Percentiles rank a stretch among this genome's conserved stretches.
Evolutionary conservation across 441 rosid species (phyloP).

Genomic region (Francoa sonchifolia): DNA sequence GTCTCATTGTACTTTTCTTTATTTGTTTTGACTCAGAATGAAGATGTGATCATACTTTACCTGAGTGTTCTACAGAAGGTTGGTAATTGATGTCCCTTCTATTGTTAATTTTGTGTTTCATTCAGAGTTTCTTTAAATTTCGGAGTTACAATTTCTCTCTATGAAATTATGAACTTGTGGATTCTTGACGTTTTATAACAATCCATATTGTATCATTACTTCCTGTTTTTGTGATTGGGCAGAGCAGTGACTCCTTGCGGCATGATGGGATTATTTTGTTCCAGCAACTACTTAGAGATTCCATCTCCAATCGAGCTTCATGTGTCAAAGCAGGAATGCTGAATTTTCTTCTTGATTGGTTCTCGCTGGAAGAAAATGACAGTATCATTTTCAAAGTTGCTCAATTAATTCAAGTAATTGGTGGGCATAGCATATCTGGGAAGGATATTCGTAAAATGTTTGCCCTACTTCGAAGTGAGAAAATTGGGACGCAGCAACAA

Average conservation of each 20-base stretch:
- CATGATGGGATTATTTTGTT: slow-evolving; percentile 77
- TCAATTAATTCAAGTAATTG: slow-evolving; percentile 83
- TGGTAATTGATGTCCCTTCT: slow-evolving; percentile 26
- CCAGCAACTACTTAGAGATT: slow-evolving; percentile 85
- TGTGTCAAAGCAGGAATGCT: slow-evolving; percentile 97
- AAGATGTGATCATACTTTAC: slow-evolving; percentile 91
- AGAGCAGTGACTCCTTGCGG: slow-evolving; percentile 98
- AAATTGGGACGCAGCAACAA: slow-evolving; percentile 71
- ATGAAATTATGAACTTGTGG: background rate
- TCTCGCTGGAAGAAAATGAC: slow-evolving; percentile 72
- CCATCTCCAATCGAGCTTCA: slow-evolving; percentile 91
- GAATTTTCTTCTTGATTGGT: slow-evolving; percentile 95
- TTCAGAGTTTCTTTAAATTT: slow-evolving; percentile 5
- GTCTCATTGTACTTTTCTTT: slow-evolving; percentile 15
- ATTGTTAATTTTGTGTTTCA: slow-evolving; percentile 7
- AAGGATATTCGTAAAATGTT: slow-evolving; percentile 98
- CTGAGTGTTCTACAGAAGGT: slow-evolving; percentile 96
- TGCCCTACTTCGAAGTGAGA: slow-evolving; percentile 94
- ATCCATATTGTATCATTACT: slow-evolving; percentile 23
- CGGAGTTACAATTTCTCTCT: background rate
- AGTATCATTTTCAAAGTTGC: slow-evolving; percentile 71
- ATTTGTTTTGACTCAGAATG: slow-evolving; percentile 56
- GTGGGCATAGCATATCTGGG: slow-evolving; percentile 99
- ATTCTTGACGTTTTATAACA: background rate
- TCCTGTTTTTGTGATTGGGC: slow-evolving; percentile 67